Base-by-base conservation (phyloP, 2,329 filamentous ascomycete genomes). In the Aspergillus sp. region DNA sequence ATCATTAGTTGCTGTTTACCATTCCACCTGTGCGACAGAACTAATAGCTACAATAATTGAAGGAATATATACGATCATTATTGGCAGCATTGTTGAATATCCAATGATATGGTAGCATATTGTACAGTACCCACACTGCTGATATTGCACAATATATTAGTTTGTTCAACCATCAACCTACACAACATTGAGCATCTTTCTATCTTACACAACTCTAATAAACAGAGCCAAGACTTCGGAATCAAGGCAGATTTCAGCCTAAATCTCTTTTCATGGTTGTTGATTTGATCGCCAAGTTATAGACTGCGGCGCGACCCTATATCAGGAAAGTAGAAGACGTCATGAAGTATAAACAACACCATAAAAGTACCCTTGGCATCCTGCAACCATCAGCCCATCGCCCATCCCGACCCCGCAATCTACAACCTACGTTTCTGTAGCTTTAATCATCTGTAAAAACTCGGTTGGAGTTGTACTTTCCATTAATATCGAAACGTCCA, bases 311-410 rank as follows among this genome's bases (percentile, higher is more conserved):
- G 3, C n/a, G 45, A 11, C 45, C 6, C 45, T 19, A 47, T 19
- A 47, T 19, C 23, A 13, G 25, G 25, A 28, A 28, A 28, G 25
- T 28, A 28, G 25, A 28, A 4, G 25, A 28, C 7, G n/a, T 19
- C 45, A 19, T n/a, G 45, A 47, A 31, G 56, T 45, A 58, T 52
- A 52, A 1, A n/a, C n/a, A 31, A 28, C 19, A 45, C 54, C 54
- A 48, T 41, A 41, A 41, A 41, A 41, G 34, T 41, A 41, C 11
- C 34, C 34, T 41, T 41, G 34, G 34, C 34, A 41, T 15, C 34
- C 34, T 41, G 54, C 54, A 49, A 22, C 17, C 54, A 56, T 43
- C 54, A 50, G 45, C 54, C 54, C 54, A 56, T 56, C 25, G 45
- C 54, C 54, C 54, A 56, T 56, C 25, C 8, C 19, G n/a, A 38